Evolutionary conservation across 1,284 basidiomycete species (phyloP), one percentile per base, ranked within the genome.

Genomic region (Cystobasidiaceae sp.): DNA sequence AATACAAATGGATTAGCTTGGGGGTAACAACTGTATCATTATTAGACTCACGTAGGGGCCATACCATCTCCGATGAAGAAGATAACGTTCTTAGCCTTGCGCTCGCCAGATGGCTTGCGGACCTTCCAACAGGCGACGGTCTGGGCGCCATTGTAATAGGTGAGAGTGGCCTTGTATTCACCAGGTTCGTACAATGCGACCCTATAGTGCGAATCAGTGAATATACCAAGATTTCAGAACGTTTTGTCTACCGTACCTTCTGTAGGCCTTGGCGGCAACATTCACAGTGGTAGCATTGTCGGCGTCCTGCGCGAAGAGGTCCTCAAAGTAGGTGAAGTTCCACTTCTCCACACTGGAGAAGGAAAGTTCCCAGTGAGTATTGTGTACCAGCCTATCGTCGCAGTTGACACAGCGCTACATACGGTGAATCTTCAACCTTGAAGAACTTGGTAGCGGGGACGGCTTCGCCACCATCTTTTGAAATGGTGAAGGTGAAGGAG

Each of bases 61-160:
- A 61, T 76, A 75, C 77, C 30, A n/a, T n/a, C n/a, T n/a, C 74
- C 76, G 41, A 79, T 71, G 60, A 79, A 79, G 66, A 78, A 70
- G 67, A 79, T 76, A 28, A 79, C 71, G 68, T 78, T 78, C 71
- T 78, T 78, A 8, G 55, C 62, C 21, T 73, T 74, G 41, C 69
- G 68, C 52, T 68, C 67, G 41, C 74, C 68, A 19, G 74, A 68
- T 8, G 77, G 62, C 19, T 71, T 71, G n/a, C 69, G 70, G 27
- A 79, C 78, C 28, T 69, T 70, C 77, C 78, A 79, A 15, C 70
- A 68, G 6, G 77, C 78, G 7, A 68, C 19, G 1, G 74, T 75
- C 44, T 67, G 57, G 19, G 69, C 68, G 34, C 71, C 70, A 32
- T 63, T 58, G 63, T 72, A 71, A 72, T 75, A 73, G 34, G 49